Evolutionary conservation across 2,329 filamentous ascomycete species (phyloP), one percentile per base, ranked within the genome.

Genomic region (Pyrenochaeta sp.): DNA sequence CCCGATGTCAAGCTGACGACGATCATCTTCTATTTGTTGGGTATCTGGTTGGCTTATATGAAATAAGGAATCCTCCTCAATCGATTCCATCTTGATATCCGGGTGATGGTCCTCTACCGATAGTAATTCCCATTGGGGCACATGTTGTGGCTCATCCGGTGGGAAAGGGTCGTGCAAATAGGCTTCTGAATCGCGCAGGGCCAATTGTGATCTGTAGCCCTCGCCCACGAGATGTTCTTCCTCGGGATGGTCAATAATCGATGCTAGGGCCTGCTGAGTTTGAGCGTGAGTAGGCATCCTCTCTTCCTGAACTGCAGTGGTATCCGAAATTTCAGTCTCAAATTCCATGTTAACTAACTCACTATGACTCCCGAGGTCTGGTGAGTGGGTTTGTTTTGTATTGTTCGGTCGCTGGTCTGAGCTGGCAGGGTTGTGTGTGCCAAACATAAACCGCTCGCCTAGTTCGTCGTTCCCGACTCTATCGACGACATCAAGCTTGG

Each of bases 21-120:
- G 54, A 50, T 13, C 15, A 19, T 62, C 53, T 5, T 59, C 24
- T n/a, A 27, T 19, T 25, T n/a, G 13, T 22, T 61, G 49, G 9
- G 32, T 30, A n/a, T 58, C 46, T 4, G 49, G 47, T 36, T 64
- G 54, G n/a, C 54, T 54, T 34, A 32, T 13, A 7, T 62, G 45
- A 15, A 57, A 61, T 8, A 49, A 15, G 1, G 58, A 55, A 13
- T 54, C 64, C 13, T 72, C 71, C 44, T 75, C 74, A 19, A 73
- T 66, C 10, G 71, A 72, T 43, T 76, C 73, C 50, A 74, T 62
- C 44, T 75, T 72, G 32, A 74, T 53, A 37, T 71, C 65, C 4
- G 69, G 56, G 34, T 68, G 43, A 22, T 52, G 44, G 6, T 58
- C 55, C 10, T 53, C 37, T 12, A 47, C 37, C n/a, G 46, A 50